A percentile compares a stretch with the other conserved stretches of the same genome.
phyloP scores from a whole-genome alignment of 495 filamentous ascomycete species.

The Cudoniella acicularis region DNA sequence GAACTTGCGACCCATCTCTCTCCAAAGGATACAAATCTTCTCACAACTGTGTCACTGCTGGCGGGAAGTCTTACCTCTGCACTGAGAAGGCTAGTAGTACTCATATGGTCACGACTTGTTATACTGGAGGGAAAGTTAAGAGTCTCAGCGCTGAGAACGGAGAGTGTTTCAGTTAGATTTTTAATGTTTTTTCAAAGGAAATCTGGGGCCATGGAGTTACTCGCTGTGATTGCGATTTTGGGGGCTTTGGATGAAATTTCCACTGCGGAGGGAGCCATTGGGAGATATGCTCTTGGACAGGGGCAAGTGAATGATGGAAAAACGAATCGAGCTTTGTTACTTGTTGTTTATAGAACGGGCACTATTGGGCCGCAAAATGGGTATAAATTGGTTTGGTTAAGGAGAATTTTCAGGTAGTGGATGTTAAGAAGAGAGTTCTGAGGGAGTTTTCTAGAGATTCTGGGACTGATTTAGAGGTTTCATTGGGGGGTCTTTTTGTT shows the following conservation, averaged over 20 bases:
- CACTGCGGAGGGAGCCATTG: neutral
- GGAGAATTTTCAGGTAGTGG: neutral
- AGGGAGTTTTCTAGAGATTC: neutral
- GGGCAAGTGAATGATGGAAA: neutral
- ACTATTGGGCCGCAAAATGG: neutral
- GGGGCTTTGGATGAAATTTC: neutral
- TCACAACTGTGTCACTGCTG: neutral
- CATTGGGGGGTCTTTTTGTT: neutral
- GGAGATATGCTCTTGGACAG: neutral
- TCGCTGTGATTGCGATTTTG: neutral
- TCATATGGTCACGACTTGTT: neutral
- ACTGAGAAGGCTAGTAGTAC: neutral
- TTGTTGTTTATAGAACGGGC: neutral
- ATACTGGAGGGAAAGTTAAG: neutral
- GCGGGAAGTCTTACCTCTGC: neutral
- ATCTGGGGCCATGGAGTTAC: neutral
- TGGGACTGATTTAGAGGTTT: neutral
- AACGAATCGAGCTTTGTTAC: neutral
- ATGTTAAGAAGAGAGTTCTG: neutral
- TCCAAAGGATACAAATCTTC: neutral
- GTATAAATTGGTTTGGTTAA: neutral
- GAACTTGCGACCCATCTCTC: neutral
- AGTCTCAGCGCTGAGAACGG: neutral
- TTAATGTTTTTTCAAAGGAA: neutral
- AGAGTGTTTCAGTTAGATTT: neutral